These are phyloP conservation scores for Meyerozyma smithsonii DNA, from an alignment of 1,139 yeast species.

Conservation along the genomic window DNA sequence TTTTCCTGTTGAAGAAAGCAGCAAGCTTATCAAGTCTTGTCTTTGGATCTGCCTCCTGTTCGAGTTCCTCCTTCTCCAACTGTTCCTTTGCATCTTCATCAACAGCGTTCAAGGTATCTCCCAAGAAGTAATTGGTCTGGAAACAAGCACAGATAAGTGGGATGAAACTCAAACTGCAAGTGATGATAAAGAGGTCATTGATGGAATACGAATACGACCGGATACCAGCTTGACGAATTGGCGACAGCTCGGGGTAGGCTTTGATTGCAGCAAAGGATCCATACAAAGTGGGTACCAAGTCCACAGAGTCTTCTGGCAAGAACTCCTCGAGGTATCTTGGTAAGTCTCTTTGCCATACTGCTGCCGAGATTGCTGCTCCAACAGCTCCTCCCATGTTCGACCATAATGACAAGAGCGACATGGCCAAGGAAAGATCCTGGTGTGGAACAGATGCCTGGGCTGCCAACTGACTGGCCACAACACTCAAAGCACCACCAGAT, in stretches of 20 bases:
- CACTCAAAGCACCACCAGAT: conserved; percentile 27
- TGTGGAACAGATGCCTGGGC: conserved; percentile 38
- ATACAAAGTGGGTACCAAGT: too few species aligned
- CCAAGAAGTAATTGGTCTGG: conserved; percentile 29
- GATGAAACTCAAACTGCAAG: too few species aligned
- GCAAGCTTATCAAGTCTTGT: too few species aligned
- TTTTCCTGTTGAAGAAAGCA: too few species aligned
- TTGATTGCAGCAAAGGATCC: too few species aligned
- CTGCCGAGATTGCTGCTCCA: conserved; percentile 43
- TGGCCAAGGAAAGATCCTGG: conserved; percentile 41
- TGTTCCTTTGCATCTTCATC: background rate
- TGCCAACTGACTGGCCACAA: conserved; percentile 27
- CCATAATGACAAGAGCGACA: conserved; percentile 38
- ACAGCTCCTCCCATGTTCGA: conserved; percentile 42
- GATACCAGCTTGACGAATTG: conserved; percentile 22
- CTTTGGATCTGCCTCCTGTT: too few species aligned
- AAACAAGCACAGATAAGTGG: conserved; percentile 20
- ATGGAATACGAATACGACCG: conserved; percentile 22
- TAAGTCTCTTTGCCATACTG: conserved; percentile 33
- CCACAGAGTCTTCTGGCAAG: too few species aligned
- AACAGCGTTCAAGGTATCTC: conserved; percentile 28
- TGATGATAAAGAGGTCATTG: too few species aligned
- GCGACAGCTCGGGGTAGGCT: conserved; percentile 17
- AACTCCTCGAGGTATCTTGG: too few species aligned
- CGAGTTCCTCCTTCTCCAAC: too few species aligned